Conservation (phyloP, 2,329 filamentous ascomycete species). For the Penicillium brasilianum region DNA sequence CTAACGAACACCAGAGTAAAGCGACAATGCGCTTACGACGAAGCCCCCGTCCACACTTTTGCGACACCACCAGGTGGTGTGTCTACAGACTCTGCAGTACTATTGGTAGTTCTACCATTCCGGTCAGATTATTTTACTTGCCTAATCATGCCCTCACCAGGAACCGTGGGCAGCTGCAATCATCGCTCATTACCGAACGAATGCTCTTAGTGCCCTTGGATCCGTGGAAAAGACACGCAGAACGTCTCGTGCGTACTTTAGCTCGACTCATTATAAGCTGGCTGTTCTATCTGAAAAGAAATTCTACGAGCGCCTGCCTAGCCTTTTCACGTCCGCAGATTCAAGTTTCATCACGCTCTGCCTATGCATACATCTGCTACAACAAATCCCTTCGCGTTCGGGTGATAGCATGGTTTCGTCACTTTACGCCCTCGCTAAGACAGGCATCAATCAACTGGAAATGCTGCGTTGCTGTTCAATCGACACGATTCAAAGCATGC, state of each 20-base stretch:
- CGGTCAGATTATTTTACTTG: neutral
- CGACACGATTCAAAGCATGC: neutral
- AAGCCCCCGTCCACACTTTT: neutral
- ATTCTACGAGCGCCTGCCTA: neutral
- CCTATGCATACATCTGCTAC: neutral
- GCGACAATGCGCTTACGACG: neutral
- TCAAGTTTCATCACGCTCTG: neutral
- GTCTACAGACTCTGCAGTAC: neutral
- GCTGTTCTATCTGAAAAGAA: neutral
- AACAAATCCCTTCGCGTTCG: conserved; percentile 1
- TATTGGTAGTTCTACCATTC: neutral
- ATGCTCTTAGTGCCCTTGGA: neutral
- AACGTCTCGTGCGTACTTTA: neutral
- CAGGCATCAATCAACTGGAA: neutral
- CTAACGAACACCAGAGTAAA: neutral
- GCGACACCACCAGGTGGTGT: neutral
- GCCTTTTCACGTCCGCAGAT: neutral
- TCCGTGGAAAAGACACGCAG: neutral
- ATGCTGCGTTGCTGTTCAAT: neutral
- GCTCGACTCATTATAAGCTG: neutral
- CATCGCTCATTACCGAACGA: neutral
- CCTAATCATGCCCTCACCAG: neutral
- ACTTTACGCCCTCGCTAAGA: neutral
- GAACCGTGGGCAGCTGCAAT: neutral
- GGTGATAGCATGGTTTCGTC: neutral